These are phyloP conservation scores for Termitomyces sp. DNA, from an alignment of 768 basidiomycete genomes.

Conservation along the genomic window DNA sequence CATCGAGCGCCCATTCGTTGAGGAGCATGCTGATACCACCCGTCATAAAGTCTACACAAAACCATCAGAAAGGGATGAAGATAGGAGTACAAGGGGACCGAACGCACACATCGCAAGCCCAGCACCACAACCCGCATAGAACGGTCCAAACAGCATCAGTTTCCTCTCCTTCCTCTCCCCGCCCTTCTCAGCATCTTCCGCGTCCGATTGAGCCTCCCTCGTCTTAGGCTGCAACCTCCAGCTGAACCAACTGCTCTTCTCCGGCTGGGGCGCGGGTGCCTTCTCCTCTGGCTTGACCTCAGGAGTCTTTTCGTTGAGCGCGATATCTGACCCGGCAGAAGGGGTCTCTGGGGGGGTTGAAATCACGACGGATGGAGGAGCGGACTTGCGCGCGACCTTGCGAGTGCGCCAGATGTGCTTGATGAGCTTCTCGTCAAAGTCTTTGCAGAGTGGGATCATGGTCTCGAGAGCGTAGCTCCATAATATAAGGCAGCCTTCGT, in stretches of 20 bases:
- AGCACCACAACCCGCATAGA: conserved; percentile 67
- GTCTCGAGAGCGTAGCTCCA: conserved; percentile 72
- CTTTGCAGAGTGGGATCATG: conserved; percentile 67
- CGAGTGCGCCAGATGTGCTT: conserved; percentile 73
- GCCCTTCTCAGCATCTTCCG: conserved; percentile 37
- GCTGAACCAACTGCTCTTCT: conserved; percentile 35
- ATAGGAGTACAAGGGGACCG: background rate
- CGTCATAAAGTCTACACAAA: conserved; percentile 49
- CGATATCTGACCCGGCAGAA: conserved; percentile 19
- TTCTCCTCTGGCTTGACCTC: conserved; percentile 17
- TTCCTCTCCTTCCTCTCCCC: conserved; percentile 35
- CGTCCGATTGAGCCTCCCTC: background rate
- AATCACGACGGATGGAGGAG: conserved; percentile 2
- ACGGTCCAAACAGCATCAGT: conserved; percentile 57
- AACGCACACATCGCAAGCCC: conserved; percentile 58
- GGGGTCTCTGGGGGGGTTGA: conserved; percentile 4
- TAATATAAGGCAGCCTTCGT: conserved; percentile 75
- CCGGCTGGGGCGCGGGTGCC: background rate
- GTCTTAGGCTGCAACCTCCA: conserved; percentile 35
- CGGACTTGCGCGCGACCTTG: conserved; percentile 18
- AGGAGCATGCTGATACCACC: conserved; percentile 58
- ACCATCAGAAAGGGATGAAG: background rate
- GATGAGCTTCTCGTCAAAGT: conserved; percentile 78
- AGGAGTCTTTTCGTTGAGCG: conserved; percentile 33
- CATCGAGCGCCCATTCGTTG: conserved; percentile 67